Evolutionary conservation across 2,329 filamentous ascomycete genomes (phyloP), one percentile per base, ranked within the genome.

Genomic region (Sclerotinia trifoliorum): DNA sequence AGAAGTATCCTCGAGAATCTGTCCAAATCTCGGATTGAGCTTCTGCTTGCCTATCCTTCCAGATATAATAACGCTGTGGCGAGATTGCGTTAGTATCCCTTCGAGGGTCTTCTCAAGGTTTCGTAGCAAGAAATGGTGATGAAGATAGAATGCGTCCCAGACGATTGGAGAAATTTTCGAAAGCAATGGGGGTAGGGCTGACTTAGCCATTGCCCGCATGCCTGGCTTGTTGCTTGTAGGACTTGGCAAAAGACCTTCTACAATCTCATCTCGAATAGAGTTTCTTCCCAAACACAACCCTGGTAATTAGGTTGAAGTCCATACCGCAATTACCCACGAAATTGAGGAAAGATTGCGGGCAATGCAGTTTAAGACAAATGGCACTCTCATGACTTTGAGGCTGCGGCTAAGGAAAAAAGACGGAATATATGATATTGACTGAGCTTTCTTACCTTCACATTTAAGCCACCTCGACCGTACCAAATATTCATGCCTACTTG

Each of bases 401-500:
- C 21, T 26, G 1, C 21, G 24, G 13, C 57, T 66, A 56, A 52
- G 65, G 35, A 42, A 54, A 52, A 51, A 42, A 67, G 63, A 48
- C 13, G 44, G 70, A 71, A 71, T 70, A 39, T 58, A 62, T 57
- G 67, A 65, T 57, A 65, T 1, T 2, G 15, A 26, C 51, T 13
- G 11, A 35, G 46, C 60, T 62, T 62, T 73, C 77, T 67, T 74
- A 83, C 82, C 78, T 84, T 84, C 10, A 88, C 84, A 68, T 86
- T 88, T 4, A 93, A 79, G 0, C 90, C 90, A 17, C 90, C 90
- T 1, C 88, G 85, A 0, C 90, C 90, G 71, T 88, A 89, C 76
- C 82, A 84, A 19, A 90, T 75, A 73, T 92, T 92, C 83, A 89
- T 90, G 17, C 82, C 79, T 19, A 90, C 80, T 74, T 93, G 90